These are phyloP conservation scores for Apocynum venetum DNA, from an alignment of 257 asterid genomes.

Conservation along the genomic window DNA sequence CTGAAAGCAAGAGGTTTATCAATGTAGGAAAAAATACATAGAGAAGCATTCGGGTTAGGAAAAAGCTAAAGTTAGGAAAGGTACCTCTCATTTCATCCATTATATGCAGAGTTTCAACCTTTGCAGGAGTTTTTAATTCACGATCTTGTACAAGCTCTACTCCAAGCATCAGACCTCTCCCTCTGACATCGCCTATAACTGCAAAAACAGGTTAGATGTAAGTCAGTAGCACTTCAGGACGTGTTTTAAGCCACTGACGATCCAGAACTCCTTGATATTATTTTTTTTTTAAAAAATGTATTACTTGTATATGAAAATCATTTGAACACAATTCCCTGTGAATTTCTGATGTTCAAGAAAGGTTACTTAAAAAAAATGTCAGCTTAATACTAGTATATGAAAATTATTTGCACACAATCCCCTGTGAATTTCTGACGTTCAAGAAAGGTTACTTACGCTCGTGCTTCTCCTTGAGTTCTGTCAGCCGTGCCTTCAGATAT, in stretches of 20 bases:
- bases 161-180: conserved; percentile 89
- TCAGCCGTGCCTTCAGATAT: conserved; percentile 67
- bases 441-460: conserved; percentile 46
- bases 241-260: background rate
- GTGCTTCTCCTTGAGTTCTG: conserved; percentile 53
- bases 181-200: conserved; percentile 94
- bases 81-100: conserved; percentile 87
- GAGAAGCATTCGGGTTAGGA: background rate
- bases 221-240: no score
- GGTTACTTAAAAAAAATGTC: conserved; percentile 23
- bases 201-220: conserved; percentile 7
- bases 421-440: background rate
- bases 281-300: background rate
- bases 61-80: conserved; percentile 4
- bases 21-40: background rate
- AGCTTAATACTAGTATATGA: background rate
- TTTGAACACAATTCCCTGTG: background rate
- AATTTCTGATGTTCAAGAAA: background rate
- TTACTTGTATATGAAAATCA: background rate
- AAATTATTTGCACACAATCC: background rate
- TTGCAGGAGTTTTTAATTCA: conserved; percentile 72
- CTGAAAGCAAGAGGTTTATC: conserved; percentile 30
- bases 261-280: background rate
- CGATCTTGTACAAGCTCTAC: conserved; percentile 86
- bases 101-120: conserved; percentile 55